Percentiles rank a stretch among this genome's conserved stretches.
phyloP scores from a whole-genome alignment of 768 basidiomycete genomes.

The Hydnum rufescens region DNA sequence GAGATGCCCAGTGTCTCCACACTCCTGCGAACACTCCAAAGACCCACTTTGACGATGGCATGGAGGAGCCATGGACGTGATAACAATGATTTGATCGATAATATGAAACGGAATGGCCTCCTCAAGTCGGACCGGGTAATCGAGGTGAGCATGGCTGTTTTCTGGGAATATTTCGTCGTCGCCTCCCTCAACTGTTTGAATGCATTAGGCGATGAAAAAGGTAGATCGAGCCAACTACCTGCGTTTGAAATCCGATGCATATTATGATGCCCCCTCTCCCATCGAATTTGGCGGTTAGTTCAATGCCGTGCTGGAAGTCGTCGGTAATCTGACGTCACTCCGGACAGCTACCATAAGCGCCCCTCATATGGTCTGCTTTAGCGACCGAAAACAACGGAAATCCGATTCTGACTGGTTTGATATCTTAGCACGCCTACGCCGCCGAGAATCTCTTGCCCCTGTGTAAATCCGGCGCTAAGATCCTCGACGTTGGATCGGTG shows the following conservation, averaged over 20 bases:
- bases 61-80: conserved; percentile 57
- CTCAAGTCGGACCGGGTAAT: conserved; percentile 35
- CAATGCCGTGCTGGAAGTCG: background rate
- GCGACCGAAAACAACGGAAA: background rate
- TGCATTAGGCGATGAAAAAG: conserved; percentile 38
- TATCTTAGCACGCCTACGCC: conserved; percentile 65
- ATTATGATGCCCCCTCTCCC: conserved; percentile 52
- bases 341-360: conserved; percentile 80
- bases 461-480: conserved; percentile 45
- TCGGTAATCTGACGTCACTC: conserved; percentile 16
- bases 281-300: conserved; percentile 27
- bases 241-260: conserved; percentile 28
- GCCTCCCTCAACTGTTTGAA: background rate
- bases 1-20: background rate
- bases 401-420: background rate
- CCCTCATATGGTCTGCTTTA: conserved; percentile 63
- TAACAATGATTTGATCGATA: conserved; percentile 54
- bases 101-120: conserved; percentile 36
- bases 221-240: conserved; percentile 61
- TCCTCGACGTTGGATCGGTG: conserved; percentile 49
- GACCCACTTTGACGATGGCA: conserved; percentile 57
- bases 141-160: conserved; percentile 24
- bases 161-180: background rate
- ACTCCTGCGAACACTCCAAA: background rate
- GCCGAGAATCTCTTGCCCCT: conserved; percentile 54